Percentiles rank a stretch among this genome's conserved stretches.
Conservation (phyloP, 768 basidiomycete genomes). For the Boletus reticuloceps region DNA sequence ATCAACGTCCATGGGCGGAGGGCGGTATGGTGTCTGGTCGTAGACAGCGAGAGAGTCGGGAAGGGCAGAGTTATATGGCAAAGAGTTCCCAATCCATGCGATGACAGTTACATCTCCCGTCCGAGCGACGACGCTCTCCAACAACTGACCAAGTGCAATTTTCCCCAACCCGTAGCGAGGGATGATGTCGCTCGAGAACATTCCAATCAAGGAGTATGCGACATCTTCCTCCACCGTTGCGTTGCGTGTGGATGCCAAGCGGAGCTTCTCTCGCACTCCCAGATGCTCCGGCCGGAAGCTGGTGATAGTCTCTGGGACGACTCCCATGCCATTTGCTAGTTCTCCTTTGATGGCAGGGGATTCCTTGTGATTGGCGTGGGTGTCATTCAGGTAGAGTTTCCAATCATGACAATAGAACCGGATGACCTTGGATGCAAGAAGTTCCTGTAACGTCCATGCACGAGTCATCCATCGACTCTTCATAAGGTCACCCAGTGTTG, state of each 20-base stretch:
- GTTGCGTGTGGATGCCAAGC: conserved; percentile 1
- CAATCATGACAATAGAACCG: conserved; percentile 9
- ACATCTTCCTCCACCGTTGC: conserved; percentile 8
- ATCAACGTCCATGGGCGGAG: neutral
- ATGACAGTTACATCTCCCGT: conserved; percentile 4
- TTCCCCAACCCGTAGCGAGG: conserved; percentile 1
- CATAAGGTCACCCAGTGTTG: neutral
- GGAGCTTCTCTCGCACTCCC: conserved; percentile 6
- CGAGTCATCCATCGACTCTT: conserved; percentile 7
- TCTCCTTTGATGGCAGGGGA: conserved; percentile 7
- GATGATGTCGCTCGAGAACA: conserved; percentile 7
- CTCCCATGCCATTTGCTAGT: conserved; percentile 3
- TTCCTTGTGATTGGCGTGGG: conserved; percentile 6
- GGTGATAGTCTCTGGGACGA: neutral
- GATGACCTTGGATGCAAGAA: conserved; percentile 10
- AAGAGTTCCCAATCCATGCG: conserved; percentile 7
- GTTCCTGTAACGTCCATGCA: conserved; percentile 11
- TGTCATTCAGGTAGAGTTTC: conserved; percentile 8
- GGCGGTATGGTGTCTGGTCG: neutral
- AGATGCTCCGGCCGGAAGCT: conserved; percentile 1
- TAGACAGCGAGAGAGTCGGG: conserved; percentile 3
- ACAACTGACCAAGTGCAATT: conserved; percentile 2
- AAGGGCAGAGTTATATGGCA: conserved; percentile 7
- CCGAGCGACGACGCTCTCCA: conserved; percentile 4
- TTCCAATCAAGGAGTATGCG: conserved; percentile 10